These are phyloP conservation scores for Aspergillus unguis DNA, from an alignment of 2,329 filamentous ascomycete species.

Conservation along the genomic window DNA sequence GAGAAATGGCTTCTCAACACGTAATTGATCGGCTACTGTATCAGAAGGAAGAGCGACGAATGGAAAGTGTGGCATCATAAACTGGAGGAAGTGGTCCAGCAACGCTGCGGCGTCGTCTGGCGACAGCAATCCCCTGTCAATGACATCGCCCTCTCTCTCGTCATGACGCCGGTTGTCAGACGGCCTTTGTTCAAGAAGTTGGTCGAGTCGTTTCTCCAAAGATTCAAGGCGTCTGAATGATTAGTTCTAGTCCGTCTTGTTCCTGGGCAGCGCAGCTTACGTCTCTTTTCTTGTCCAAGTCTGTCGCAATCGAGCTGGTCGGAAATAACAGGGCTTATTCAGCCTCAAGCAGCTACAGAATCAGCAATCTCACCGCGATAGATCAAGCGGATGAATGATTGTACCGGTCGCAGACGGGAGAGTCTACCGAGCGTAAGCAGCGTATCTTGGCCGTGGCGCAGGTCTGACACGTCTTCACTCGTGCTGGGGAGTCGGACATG, in stretches of 20 bases:
- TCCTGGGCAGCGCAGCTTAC: neutral
- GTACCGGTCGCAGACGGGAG: conserved; percentile 13
- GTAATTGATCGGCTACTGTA: conserved; percentile 25
- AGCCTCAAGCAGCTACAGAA: conserved; percentile 10
- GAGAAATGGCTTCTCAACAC: conserved; percentile 32
- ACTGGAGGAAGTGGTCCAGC: conserved; percentile 31
- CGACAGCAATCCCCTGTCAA: conserved; percentile 17
- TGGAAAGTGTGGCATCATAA: conserved; percentile 38
- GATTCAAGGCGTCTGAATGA: conserved; percentile 4
- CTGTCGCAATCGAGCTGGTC: conserved; percentile 13
- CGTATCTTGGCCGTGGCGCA: conserved; percentile 16
- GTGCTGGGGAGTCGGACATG: neutral
- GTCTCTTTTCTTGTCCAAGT: conserved; percentile 11
- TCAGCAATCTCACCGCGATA: neutral
- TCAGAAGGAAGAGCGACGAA: conserved; percentile 33
- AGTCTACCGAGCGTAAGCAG: conserved; percentile 10
- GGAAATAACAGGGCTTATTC: conserved; percentile 17
- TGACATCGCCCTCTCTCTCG: conserved; percentile 14
- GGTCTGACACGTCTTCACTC: conserved; percentile 15
- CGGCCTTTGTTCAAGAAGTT: conserved; percentile 4
- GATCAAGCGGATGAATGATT: neutral
- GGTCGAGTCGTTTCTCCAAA: conserved; percentile 13
- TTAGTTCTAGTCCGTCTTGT: neutral
- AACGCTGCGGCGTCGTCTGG: conserved; percentile 21
- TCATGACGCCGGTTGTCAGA: neutral